Evolutionary conservation across 75 land plant species (phyloP), one percentile per base, ranked within the genome.

Genomic region (Selaginella tamariscina): DNA sequence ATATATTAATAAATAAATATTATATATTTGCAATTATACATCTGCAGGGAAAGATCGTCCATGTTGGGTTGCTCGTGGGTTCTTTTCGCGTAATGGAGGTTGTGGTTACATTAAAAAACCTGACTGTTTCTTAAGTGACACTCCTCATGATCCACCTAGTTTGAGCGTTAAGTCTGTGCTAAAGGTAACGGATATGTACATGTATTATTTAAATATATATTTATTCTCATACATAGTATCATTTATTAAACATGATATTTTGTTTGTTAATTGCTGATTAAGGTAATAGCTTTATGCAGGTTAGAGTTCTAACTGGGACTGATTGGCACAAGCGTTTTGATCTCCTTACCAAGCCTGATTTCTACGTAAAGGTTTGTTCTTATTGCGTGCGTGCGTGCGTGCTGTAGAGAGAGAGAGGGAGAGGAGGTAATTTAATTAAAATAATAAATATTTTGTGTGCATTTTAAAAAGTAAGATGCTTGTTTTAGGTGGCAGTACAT

Each of bases 81-180:
- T 77, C 30, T 77, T 77, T 31, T 64, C 32, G 22, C 32, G 13
- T 21, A 77, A 77, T 64, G 79, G 79, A 31, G 59, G 67, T 1
- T 71, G 63, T 20, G 79, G 79, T 9, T 77, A 56, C 62, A 69
- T 77, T 0, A 77, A 72, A 49, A 77, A 77, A 72, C 75, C 74
- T 0, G 55, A 68, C 18, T 21, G 56, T 15, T 60, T 77, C 18
- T 24, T 77, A 18, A 64, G 69, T n/a, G 70, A 60, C 13, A 55
- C 56, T 29, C 49, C 49, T 5, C 49, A 39, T 15, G 49, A 39
- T 15, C n/a, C n/a, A n/a, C n/a, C n/a, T n/a, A n/a, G n/a, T n/a
- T 5, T 5, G 11, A 39, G 15, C 0, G 64, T 69, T 8, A 72
- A 77, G 30, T 13, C 71, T 28, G 32, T 64, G 20, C 66, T 77